Conservation (phyloP, 345 rosid genomes). For the Populus simonii region DNA sequence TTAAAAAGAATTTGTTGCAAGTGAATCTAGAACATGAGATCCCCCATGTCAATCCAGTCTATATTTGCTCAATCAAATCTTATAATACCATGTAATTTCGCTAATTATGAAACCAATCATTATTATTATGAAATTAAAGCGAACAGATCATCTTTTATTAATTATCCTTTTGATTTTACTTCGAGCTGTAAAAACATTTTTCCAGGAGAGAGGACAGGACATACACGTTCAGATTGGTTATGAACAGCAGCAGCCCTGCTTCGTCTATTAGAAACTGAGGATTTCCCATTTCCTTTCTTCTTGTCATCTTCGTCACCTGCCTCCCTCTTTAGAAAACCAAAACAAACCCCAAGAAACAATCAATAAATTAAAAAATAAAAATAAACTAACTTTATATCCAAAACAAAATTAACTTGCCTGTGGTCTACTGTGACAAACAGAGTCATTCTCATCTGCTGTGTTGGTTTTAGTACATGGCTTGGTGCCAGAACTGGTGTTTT, state of each 20-base stretch:
- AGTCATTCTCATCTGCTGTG: slow-evolving; percentile 62
- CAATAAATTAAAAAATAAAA: not conserved
- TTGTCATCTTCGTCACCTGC: slow-evolving; percentile 39
- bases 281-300: slow-evolving; percentile 49
- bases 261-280: slow-evolving; percentile 71
- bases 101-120: not conserved
- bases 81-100: not conserved
- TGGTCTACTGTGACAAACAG: slow-evolving; percentile 60
- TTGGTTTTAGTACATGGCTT: slow-evolving; percentile 30
- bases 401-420: slow-evolving; percentile 32
- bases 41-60: not conserved
- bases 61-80: not conserved
- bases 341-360: not conserved
- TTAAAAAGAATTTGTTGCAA: not conserved
- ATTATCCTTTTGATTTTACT: not conserved
- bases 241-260: slow-evolving; percentile 95
- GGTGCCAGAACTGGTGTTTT: slow-evolving; percentile 39
- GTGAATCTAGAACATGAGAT: no score
- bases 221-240: slow-evolving; percentile 97
- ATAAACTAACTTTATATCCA: not conserved
- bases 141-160: not conserved
- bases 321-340: slow-evolving; percentile 23
- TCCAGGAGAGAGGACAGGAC: slow-evolving; percentile 5
- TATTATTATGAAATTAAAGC: not conserved
- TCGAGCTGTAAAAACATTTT: not conserved